Evolutionary conservation across 1,284 basidiomycete genomes (phyloP).

Genomic region (Naganishia sp.): DNA sequence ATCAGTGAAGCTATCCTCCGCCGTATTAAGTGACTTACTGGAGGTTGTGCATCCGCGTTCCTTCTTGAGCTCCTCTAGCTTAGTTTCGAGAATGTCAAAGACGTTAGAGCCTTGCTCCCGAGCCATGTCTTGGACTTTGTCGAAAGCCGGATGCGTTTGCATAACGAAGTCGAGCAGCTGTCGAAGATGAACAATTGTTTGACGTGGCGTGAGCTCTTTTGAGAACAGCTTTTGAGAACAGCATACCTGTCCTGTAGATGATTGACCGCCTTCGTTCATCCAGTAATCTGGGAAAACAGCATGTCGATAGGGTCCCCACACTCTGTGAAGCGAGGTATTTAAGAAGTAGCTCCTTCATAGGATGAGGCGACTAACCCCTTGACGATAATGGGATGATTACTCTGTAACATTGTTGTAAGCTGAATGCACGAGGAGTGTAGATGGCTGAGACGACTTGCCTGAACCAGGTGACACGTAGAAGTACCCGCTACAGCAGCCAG

Average conservation of each 20-base stretch:
- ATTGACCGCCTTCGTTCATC: slow-evolving; percentile 99
- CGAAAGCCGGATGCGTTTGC: slow-evolving; percentile 84
- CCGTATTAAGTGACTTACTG: slow-evolving; percentile 47
- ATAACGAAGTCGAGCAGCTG: slow-evolving; percentile 93
- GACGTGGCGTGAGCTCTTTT: too few species aligned
- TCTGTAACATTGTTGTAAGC: slow-evolving; percentile 38
- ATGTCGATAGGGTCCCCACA: slow-evolving; percentile 89
- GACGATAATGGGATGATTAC: slow-evolving; percentile 79
- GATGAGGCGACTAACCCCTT: slow-evolving; percentile 58
- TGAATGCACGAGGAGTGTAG: not conserved
- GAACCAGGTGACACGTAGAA: slow-evolving; percentile 91
- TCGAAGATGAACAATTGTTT: not conserved
- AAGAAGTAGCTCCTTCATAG: not conserved
- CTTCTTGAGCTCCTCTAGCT: slow-evolving; percentile 67
- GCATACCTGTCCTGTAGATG: slow-evolving; percentile 87
- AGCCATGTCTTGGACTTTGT: slow-evolving; percentile 64
- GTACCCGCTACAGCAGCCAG: slow-evolving; percentile 94
- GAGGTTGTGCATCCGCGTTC: slow-evolving; percentile 64
- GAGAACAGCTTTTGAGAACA: slow-evolving; percentile 8
- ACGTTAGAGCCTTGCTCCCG: slow-evolving; percentile 54
- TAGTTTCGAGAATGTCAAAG: slow-evolving; percentile 68
- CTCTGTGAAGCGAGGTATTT: not conserved
- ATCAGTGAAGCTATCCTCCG: not conserved
- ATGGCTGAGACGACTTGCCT: slow-evolving; percentile 52
- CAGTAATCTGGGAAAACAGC: slow-evolving; percentile 86